Evolutionary conservation across 2,329 filamentous ascomycete genomes (phyloP), one percentile per base, ranked within the genome.

Genomic region (Trichophyton simii): DNA sequence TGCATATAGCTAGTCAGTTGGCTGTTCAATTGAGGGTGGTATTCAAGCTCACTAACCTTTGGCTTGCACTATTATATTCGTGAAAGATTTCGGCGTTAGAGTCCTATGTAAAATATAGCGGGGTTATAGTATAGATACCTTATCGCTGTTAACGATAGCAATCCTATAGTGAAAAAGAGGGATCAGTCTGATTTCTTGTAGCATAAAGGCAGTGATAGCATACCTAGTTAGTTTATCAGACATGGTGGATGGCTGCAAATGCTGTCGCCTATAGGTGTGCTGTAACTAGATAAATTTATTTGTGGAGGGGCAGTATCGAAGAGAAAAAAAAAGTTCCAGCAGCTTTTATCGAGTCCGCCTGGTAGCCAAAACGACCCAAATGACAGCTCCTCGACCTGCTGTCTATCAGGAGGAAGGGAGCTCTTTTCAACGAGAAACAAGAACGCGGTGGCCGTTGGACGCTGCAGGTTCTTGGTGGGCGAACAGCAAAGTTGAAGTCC

Each of bases 101-200:
- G 11, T 31, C 34, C 52, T 38, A 38, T 13, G 13, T 11, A 11
- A 34, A n/a, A n/a, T 18, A 18, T 44, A 25, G 67, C 65, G 68
- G 71, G 68, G 70, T 31, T 69, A 58, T 31, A n/a, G 38, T 41
- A 20, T 41, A 58, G n/a, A 71, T 72, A 94, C 90, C 87, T 99
- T 97, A 87, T 99, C 94, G 75, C 84, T 88, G 78, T 92, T 97
- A 81, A 99, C 89, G 80, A 99, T 99, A 72, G 94, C 94, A 80
- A 99, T 91, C 88, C 94, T 95, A 72, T 11, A 57, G 57, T 64
- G 38, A 60, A 61, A 59, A 58, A 28, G 22, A 62, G 59, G n/a
- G 7, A 36, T 68, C 38, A 68, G 64, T 64, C 61, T 58, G 58
- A 18, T n/a, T 44, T 36, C 41, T 44, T 18, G 22, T 15, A 20